Evolutionary conservation across 176 grass and related monocot species (phyloP).

Genomic region (Oryza officinalis): DNA sequence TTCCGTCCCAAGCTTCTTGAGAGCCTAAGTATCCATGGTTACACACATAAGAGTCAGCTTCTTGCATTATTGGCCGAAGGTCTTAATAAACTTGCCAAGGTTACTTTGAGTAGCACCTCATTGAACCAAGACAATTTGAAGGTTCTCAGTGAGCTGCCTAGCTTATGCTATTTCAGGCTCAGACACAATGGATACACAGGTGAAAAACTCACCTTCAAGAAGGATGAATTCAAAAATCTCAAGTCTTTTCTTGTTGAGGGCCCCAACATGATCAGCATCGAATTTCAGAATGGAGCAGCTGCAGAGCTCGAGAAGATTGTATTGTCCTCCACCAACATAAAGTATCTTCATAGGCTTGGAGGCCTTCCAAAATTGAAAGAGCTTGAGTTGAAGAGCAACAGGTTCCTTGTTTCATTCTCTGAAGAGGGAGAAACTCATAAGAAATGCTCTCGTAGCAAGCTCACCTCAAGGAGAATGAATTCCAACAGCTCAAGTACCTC

Average conservation of each 20-base stretch:
- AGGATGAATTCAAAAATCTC: neutral
- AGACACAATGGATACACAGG: neutral
- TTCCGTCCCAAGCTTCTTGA: conserved; percentile 18
- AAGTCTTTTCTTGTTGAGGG: conserved; percentile 21
- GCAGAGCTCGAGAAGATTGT: neutral
- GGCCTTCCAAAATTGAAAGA: no score
- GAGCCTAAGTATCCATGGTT: conserved; percentile 24
- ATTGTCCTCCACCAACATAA: neutral
- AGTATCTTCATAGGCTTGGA: no score
- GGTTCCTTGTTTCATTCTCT: no score
- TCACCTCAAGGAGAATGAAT: neutral
- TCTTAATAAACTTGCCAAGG: neutral
- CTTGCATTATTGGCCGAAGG: neutral
- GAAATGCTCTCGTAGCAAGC: no score
- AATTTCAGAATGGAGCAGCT: neutral
- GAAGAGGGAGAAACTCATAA: no score
- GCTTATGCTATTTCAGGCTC: neutral
- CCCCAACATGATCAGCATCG: neutral
- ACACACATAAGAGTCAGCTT: neutral
- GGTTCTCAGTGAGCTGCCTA: neutral
- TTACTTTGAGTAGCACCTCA: neutral
- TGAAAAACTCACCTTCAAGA: neutral
- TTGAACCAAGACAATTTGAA: neutral
- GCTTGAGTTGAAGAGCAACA: no score
- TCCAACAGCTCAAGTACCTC: neutral